phyloP scores from a whole-genome alignment of 148 eudicot species.

The Spergularia bocconei region DNA sequence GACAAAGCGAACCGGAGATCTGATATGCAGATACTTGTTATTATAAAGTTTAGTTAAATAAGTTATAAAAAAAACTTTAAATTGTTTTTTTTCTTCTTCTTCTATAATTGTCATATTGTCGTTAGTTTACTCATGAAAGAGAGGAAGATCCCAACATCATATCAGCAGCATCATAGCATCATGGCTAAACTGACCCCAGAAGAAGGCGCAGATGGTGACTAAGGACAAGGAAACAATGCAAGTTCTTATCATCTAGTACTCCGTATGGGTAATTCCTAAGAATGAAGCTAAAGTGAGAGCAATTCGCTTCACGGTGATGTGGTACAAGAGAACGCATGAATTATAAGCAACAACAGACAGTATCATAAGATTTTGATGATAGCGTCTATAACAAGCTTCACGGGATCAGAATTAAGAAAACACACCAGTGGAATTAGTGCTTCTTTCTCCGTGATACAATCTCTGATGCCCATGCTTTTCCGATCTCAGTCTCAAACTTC shows the following conservation, averaged over 20 bases:
- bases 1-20: no score
- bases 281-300: background rate
- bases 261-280: background rate
- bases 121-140: no score
- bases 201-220: background rate
- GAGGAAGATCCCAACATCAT: background rate
- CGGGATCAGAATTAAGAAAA: background rate
- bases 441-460: constrained; percentile 50
- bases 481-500: constrained; percentile 82
- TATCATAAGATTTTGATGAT: background rate
- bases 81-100: no score
- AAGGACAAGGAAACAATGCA: no score
- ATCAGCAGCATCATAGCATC: background rate
- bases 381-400: background rate
- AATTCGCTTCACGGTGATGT: background rate
- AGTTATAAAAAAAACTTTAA: no score
- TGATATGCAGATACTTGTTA: no score
- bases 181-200: background rate
- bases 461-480: constrained; percentile 90
- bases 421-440: constrained; percentile 3
- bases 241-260: no score
- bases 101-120: no score
- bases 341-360: background rate
- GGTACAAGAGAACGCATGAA: background rate
- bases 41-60: no score